Conservation (phyloP, 495 filamentous ascomycete genomes). For the Elasticomyces elasticus region DNA sequence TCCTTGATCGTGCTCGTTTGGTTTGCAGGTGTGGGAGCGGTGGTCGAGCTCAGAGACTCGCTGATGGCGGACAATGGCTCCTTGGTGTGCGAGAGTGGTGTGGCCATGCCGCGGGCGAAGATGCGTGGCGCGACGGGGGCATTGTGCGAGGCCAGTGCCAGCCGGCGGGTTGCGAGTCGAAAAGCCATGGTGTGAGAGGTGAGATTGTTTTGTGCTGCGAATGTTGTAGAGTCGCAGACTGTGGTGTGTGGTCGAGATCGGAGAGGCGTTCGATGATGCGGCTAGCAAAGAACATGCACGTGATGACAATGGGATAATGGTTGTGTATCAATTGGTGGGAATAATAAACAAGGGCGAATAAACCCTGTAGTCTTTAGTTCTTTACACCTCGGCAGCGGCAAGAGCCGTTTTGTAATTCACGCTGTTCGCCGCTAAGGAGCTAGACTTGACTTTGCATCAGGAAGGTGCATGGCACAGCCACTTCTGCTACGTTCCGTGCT, state of each 20-base stretch:
- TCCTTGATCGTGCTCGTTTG: slow-evolving; percentile 48
- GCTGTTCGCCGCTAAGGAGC: too few relatives aligned
- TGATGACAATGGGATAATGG: too few relatives aligned
- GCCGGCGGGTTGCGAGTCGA: slow-evolving; percentile 34
- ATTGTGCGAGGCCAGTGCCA: slow-evolving; percentile 7
- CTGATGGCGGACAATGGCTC: slow-evolving; percentile 33
- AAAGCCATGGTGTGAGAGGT: slow-evolving; percentile 55
- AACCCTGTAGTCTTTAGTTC: too few relatives aligned
- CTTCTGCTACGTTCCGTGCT: too few relatives aligned
- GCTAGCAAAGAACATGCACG: too few relatives aligned
- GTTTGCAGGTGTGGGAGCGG: slow-evolving; percentile 32
- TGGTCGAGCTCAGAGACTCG: slow-evolving; percentile 28
- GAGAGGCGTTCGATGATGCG: too few relatives aligned
- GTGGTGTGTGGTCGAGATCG: not conserved
- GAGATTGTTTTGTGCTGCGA: not conserved
- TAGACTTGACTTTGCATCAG: too few relatives aligned
- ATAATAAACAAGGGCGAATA: too few relatives aligned
- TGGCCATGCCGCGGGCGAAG: slow-evolving; percentile 21
- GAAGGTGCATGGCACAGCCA: too few relatives aligned
- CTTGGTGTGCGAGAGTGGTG: slow-evolving; percentile 19
- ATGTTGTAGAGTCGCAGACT: not conserved
- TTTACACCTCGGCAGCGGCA: too few relatives aligned
- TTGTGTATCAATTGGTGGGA: too few relatives aligned
- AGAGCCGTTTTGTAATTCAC: too few relatives aligned
- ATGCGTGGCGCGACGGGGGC: not conserved